phyloP scores from a whole-genome alignment of 805 yeast species.

The Limtongia smithiae region DNA sequence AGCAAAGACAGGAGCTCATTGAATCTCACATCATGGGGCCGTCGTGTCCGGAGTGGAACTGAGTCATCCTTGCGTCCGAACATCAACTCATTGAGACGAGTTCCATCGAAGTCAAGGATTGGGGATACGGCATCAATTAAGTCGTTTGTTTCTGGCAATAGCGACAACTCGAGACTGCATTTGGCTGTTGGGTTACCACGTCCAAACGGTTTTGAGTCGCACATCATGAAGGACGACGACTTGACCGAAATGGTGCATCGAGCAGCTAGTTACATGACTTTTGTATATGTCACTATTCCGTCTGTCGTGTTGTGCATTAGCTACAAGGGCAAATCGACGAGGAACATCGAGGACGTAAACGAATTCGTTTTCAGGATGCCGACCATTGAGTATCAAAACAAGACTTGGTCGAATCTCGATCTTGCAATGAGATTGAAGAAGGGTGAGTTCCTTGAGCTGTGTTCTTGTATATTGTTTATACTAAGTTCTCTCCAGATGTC shows the following conservation, averaged over 20 bases:
- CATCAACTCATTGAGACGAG: no score
- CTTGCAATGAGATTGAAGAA: constrained; percentile 59
- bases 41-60: no score
- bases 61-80: no score
- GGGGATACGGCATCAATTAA: constrained; percentile 18
- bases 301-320: constrained; percentile 61
- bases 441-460: constrained; percentile 35
- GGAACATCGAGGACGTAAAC: constrained; percentile 71
- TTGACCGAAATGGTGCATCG: constrained; percentile 66
- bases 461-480: background rate
- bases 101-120: no score
- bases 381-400: constrained; percentile 51
- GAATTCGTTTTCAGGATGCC: constrained; percentile 69
- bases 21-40: no score
- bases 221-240: constrained; percentile 17
- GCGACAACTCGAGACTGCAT: constrained; percentile 2
- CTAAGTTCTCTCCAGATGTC: constrained; percentile 31
- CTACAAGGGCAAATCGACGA: constrained; percentile 68
- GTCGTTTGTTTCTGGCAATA: constrained; percentile 8
- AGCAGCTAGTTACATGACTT: constrained; percentile 68
- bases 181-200: background rate
- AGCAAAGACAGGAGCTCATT: no score
- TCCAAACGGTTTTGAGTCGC: background rate
- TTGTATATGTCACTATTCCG: constrained; percentile 54
- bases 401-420: constrained; percentile 71